These are phyloP conservation scores for Botrytis byssoidea DNA, from an alignment of 2,329 filamentous ascomycete species.

Conservation along the genomic window DNA sequence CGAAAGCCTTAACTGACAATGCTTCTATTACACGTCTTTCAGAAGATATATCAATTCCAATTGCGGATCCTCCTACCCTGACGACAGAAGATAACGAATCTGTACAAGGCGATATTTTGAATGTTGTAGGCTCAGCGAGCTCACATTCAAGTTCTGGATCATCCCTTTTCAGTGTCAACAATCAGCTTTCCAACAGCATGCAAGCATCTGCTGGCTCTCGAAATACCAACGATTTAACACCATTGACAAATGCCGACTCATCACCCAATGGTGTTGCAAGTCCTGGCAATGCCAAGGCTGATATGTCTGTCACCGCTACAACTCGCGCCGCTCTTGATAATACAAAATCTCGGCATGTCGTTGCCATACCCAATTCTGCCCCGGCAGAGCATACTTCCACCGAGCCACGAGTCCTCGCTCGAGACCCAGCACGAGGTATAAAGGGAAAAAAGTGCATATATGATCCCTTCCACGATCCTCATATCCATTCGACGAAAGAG, in stretches of 20 bases:
- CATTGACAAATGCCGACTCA: slow-evolving; percentile 64
- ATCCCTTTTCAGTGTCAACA: slow-evolving; percentile 61
- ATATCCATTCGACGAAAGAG: slow-evolving; percentile 45
- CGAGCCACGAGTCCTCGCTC: slow-evolving; percentile 47
- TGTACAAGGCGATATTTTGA: slow-evolving; percentile 63
- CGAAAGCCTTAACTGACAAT: slow-evolving; percentile 37
- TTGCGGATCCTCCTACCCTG: slow-evolving; percentile 30
- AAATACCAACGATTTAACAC: slow-evolving; percentile 54
- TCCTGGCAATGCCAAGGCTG: slow-evolving; percentile 45
- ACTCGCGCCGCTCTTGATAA: slow-evolving; percentile 36
- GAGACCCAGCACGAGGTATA: slow-evolving; percentile 54
- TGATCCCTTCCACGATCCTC: slow-evolving; percentile 51
- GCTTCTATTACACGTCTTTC: slow-evolving; percentile 33
- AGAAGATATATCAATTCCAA: slow-evolving; percentile 27
- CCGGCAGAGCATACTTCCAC: slow-evolving; percentile 26
- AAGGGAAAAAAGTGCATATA: slow-evolving; percentile 59
- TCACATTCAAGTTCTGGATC: slow-evolving; percentile 69
- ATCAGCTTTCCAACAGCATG: slow-evolving; percentile 31
- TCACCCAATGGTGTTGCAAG: slow-evolving; percentile 59
- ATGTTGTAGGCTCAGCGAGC: slow-evolving; percentile 69
- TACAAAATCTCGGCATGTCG: slow-evolving; percentile 34
- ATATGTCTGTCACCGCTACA: slow-evolving; percentile 39
- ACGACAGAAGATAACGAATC: slow-evolving; percentile 56
- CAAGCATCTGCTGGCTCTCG: slow-evolving; percentile 31
- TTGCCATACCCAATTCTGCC: slow-evolving; percentile 31